A percentile compares a stretch with the other conserved stretches of the same genome.
These are phyloP conservation scores for Mycena vulgaris DNA, from an alignment of 768 basidiomycete species.

Conservation along the genomic window DNA sequence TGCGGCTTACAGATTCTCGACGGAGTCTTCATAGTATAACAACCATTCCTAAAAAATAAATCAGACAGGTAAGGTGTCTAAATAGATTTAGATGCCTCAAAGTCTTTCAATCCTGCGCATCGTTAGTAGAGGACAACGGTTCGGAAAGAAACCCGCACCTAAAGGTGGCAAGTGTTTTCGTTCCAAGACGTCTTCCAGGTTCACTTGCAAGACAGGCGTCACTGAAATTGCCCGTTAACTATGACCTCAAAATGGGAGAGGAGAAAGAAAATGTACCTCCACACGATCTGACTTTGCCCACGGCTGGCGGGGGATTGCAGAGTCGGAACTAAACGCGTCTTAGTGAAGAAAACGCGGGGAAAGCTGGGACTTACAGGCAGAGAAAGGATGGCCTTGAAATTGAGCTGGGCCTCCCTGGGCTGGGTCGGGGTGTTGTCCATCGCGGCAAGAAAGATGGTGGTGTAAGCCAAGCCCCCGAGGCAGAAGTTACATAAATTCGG, in stretches of 20 bases:
- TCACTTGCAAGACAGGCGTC: slow-evolving; percentile 77
- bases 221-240: slow-evolving; percentile 51
- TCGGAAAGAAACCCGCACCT: slow-evolving; percentile 53
- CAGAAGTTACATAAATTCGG: slow-evolving; percentile 24
- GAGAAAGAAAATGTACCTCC: slow-evolving; percentile 52
- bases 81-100: slow-evolving; percentile 59
- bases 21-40: slow-evolving; percentile 81
- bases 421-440: slow-evolving; percentile 43
- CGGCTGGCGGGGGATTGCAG: slow-evolving; percentile 78
- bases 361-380: slow-evolving; percentile 52
- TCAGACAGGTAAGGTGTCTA: background rate
- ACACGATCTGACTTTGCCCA: slow-evolving; percentile 79
- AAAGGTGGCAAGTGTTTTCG: slow-evolving; percentile 86
- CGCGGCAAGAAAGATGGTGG: slow-evolving; percentile 10
- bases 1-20: slow-evolving; percentile 79
- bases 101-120: slow-evolving; percentile 74
- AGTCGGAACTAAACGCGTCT: slow-evolving; percentile 60
- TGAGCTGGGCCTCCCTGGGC: slow-evolving; percentile 46
- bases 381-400: slow-evolving; percentile 51
- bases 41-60: slow-evolving; percentile 74
- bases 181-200: slow-evolving; percentile 82
- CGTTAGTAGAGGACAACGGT: slow-evolving; percentile 7
- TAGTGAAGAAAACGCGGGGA: slow-evolving; percentile 3
- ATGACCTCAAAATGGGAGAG: slow-evolving; percentile 22
- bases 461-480: background rate